These are phyloP conservation scores for Penicillium rolfsii DNA, from an alignment of 2,329 filamentous ascomycete genomes.

Conservation along the genomic window DNA sequence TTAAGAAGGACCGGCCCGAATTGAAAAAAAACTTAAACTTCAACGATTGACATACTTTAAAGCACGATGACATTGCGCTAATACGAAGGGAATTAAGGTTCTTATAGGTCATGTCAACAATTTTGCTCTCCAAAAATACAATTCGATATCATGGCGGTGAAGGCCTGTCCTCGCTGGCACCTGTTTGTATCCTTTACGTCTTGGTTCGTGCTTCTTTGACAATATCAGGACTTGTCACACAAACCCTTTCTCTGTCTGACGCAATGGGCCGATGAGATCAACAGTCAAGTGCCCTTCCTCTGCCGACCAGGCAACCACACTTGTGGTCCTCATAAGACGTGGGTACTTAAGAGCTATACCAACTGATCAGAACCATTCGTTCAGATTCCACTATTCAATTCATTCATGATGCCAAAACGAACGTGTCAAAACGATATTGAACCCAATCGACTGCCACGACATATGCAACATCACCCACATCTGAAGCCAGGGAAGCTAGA, in stretches of 20 bases:
- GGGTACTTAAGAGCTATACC: neutral
- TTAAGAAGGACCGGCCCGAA: neutral
- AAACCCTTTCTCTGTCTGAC: neutral
- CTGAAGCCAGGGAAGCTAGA: neutral
- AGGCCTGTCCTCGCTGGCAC: neutral
- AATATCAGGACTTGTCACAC: neutral
- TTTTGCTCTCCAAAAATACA: neutral
- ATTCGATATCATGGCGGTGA: neutral
- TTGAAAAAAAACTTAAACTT: neutral
- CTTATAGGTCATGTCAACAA: too few species aligned
- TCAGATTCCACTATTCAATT: neutral
- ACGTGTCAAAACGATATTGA: neutral
- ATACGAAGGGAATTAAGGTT: neutral
- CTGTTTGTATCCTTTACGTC: neutral
- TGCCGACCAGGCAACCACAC: neutral
- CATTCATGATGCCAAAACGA: neutral
- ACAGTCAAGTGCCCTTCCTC: neutral
- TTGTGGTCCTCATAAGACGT: neutral
- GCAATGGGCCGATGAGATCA: too few species aligned
- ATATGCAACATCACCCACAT: neutral
- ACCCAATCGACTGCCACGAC: neutral
- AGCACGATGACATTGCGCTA: neutral
- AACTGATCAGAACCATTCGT: neutral
- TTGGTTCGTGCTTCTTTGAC: neutral
- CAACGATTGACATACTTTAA: neutral